Conservation (phyloP, 805 yeast species). For the Wickerhamomyces mucosus region DNA sequence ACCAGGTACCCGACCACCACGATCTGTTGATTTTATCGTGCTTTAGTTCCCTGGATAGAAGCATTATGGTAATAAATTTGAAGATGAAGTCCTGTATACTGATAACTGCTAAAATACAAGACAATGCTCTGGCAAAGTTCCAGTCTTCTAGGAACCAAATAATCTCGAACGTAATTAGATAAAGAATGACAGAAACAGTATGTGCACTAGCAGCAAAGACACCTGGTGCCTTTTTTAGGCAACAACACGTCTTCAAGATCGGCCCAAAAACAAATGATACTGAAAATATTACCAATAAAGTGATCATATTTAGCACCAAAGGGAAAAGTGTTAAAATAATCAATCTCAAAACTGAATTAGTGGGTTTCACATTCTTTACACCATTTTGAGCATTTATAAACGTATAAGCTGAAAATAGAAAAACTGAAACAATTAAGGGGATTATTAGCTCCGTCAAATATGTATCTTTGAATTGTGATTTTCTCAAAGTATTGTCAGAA, state of each 20-base stretch:
- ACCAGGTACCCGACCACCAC: constrained; percentile 79
- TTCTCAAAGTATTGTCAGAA: constrained; percentile 43
- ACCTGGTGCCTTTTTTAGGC: constrained; percentile 37
- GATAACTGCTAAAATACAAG: constrained; percentile 51
- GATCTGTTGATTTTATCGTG: constrained; percentile 54
- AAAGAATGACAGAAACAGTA: constrained; percentile 38
- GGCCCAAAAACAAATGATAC: constrained; percentile 45
- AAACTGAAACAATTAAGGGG: constrained; percentile 61
- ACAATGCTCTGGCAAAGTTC: constrained; percentile 47
- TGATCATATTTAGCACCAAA: constrained; percentile 26
- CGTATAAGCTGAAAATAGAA: constrained; percentile 61
- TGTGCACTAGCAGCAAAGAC: constrained; percentile 50
- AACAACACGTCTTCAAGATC: constrained; percentile 22
- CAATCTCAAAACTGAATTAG: constrained; percentile 56
- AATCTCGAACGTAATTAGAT: constrained; percentile 48
- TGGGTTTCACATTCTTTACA: constrained; percentile 39
- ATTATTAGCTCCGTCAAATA: constrained; percentile 73
- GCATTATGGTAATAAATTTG: constrained; percentile 35
- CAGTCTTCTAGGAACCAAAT: constrained; percentile 63
- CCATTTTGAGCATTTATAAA: constrained; percentile 87
- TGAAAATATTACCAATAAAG: constrained; percentile 27
- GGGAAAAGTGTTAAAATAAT: constrained; percentile 44
- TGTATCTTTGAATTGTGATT: constrained; percentile 71
- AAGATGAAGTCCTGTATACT: constrained; percentile 50
- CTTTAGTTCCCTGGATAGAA: constrained; percentile 54